phyloP scores from a whole-genome alignment of 306 rosid genomes.

The Comarum palustre region DNA sequence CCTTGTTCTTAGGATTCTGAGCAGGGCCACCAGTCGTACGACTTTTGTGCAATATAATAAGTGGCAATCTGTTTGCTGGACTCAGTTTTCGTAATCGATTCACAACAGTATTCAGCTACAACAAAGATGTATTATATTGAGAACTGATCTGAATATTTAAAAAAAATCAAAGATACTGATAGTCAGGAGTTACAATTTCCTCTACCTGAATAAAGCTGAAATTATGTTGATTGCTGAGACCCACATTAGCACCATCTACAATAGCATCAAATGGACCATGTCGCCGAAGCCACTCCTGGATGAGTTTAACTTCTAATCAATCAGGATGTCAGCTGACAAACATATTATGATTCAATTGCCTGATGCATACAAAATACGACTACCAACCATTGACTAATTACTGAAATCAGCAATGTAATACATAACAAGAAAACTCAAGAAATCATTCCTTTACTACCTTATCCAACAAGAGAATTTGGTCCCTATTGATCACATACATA shows the following conservation, averaged over 20 bases:
- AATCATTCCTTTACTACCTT: background rate
- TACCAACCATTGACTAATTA: slow-evolving; percentile 15
- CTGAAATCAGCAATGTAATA: slow-evolving; percentile 14
- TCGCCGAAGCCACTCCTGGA: slow-evolving; percentile 76
- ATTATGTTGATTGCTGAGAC: slow-evolving; percentile 37
- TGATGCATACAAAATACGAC: slow-evolving; percentile 25
- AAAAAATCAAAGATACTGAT: background rate
- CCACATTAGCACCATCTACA: slow-evolving; percentile 89
- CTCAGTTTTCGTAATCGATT: slow-evolving; percentile 56
- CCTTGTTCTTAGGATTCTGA: slow-evolving; percentile 57
- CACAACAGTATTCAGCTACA: slow-evolving; percentile 65
- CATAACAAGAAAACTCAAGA: slow-evolving; percentile 17
- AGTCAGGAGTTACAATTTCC: background rate
- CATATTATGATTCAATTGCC: slow-evolving; percentile 23
- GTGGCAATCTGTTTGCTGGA: slow-evolving; percentile 79
- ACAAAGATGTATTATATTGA: slow-evolving; percentile 26
- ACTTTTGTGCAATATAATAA: slow-evolving; percentile 69
- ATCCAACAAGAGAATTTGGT: background rate
- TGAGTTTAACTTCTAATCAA: slow-evolving; percentile 48
- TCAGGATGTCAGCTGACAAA: slow-evolving; percentile 30
- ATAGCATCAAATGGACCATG: slow-evolving; percentile 90
- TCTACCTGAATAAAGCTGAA: slow-evolving; percentile 69
- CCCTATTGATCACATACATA: background rate
- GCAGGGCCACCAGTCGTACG: slow-evolving; percentile 76
- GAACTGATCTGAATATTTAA: background rate